Base-by-base conservation (phyloP, 140 eudicot species). In the Senecio squalidus region DNA sequence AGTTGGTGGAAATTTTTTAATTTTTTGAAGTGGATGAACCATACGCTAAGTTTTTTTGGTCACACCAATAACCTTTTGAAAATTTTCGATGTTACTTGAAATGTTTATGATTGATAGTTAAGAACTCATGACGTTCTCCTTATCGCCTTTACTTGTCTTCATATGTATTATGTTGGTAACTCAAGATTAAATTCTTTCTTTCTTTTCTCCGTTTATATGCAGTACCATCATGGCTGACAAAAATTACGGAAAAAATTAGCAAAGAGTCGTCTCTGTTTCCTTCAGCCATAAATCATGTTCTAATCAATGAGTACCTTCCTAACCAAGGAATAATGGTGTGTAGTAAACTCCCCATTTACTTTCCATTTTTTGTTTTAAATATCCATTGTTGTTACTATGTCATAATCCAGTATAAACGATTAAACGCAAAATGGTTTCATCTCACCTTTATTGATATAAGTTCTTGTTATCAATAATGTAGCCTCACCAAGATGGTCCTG, bases 401-500 rank as follows among this genome's bases (percentile, higher is more conserved):
- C 55, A 21, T 54, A 21, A 29, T 40, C 3, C 25, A 33, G 16
- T 23, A 22, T 64, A 13, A 15, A 30, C n/a, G 15, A 62, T 23
- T 16, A 13, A 21, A 17, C 28, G 24, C 50, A 64, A 59, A 26
- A 10, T 47, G 21, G 15, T 18, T 50, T 44, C 28, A 28, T 48
- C 33, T 64, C 34, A 57, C 33, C 23, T 64, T 72, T 44, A 64
- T 28, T 62, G 29, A 44, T 30, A 38, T n/a, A n/a, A n/a, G n/a
- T n/a, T n/a, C n/a, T n/a, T n/a, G n/a, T n/a, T n/a, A n/a, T n/a
- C n/a, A n/a, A n/a, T n/a, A 39, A 44, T 74, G 74, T 79, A 84
- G 96, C 84, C 96, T 43, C 94, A 88, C 67, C 96, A 88, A 57
- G 96, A 88, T 59, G 96, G 96, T 52, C 94, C 96, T 58, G 94